phyloP scores from a whole-genome alignment of 345 rosid species.

The rapeseed (Brassica napus) region Da-Ae NC_063442.1:38315501-38316000 shows the following conservation, averaged over 20 bases:
- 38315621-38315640: constrained; percentile 68
- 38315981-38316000: background rate
- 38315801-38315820: constrained; percentile 79
- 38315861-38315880: constrained; percentile 83
- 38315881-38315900: constrained; percentile 90
- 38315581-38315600: constrained; percentile 74
- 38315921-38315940: background rate
- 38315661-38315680: background rate
- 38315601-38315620: constrained; percentile 89
- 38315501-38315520: constrained; percentile 95
- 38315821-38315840: constrained; percentile 85
- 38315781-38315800: constrained; percentile 82
- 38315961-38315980: background rate
- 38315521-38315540: constrained; percentile 81
- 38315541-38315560: constrained; percentile 92
- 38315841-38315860: constrained; percentile 85
- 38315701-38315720: background rate
- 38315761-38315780: constrained; percentile 74
- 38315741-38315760: constrained; percentile 81
- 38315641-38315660: constrained; percentile 57
- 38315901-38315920: constrained; percentile 72
- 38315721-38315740: background rate
- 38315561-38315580: constrained; percentile 92
- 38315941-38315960: background rate
- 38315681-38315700: background rate